Conservation (phyloP, 768 basidiomycete genomes). For the Tricholoma bakamatsutake region DNA sequence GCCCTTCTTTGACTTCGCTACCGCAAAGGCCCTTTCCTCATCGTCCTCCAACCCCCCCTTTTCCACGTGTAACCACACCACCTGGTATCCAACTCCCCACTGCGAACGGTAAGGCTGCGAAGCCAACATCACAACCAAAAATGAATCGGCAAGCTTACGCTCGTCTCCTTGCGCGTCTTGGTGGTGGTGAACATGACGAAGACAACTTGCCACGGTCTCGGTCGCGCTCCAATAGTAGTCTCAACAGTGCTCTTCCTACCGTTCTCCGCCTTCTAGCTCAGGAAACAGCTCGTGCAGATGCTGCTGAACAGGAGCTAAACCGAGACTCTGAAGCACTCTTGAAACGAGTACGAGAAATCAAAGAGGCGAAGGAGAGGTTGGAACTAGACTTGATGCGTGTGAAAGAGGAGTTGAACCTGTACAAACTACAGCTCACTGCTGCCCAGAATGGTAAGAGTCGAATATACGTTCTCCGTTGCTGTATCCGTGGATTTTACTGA, state of each 20-base stretch:
- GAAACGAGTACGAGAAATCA: constrained; percentile 24
- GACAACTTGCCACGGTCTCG: background rate
- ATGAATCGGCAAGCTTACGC: constrained; percentile 3
- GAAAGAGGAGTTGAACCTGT: constrained; percentile 46
- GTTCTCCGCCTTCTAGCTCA: constrained; percentile 18
- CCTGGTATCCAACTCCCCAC: background rate
- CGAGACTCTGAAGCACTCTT: constrained; percentile 21
- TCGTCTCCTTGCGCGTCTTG: background rate
- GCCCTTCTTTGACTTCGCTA: background rate
- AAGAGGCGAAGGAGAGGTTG: constrained; percentile 23
- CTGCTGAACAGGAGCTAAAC: constrained; percentile 26
- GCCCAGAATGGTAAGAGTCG: constrained; percentile 41
- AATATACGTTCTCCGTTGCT: no score
- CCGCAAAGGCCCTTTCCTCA: background rate
- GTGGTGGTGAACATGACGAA: background rate
- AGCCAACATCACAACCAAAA: background rate
- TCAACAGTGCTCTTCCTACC: constrained; percentile 1
- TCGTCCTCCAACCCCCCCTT: constrained; percentile 8
- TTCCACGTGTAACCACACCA: background rate
- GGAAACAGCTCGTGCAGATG: constrained; percentile 35
- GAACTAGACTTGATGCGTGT: constrained; percentile 26
- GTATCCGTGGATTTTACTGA: background rate
- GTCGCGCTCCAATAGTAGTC: constrained; percentile 6
- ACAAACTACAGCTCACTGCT: constrained; percentile 51
- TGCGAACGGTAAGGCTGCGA: background rate